Base-by-base conservation (phyloP, 805 yeast species). In the Wickerhamiella brachini region DNA sequence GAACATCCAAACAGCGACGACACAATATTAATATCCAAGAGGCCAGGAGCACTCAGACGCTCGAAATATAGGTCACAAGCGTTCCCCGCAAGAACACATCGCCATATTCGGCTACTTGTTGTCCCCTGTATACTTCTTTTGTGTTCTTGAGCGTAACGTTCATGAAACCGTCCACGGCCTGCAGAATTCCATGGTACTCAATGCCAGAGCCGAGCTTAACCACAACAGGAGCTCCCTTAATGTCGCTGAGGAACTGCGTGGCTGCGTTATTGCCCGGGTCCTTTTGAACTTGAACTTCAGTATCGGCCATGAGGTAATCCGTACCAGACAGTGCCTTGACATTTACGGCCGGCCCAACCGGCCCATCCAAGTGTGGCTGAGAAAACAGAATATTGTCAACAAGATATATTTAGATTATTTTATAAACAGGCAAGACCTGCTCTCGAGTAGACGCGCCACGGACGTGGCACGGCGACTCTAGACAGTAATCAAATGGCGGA, bases 141-240 rank as follows among this genome's bases (percentile, higher is more conserved):
- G 95, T 79, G 54, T 80, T 75, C 51, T 84, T 87, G 56, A 93
- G 73, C 1, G 90, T 95, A 47, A 93, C 83, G 68, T 93, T 93
- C 96, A 93, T 88, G 71, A 81, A 93, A 8, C 97, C 97, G 65
- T 93, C 98, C 52, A 93, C 89, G 42, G 96, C 85, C 59, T 85
- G 90, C 56, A 85, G 73, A 48, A 68, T 68, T 56, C 90, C 94
- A 45, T 73, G 77, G 67, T 87, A 93, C 53, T 85, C 85, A 54
- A 89, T 80, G 13, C 96, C 97, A 37, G 93, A 85, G 63, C 83
- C 78, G 50, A 89, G 76, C 65, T 85, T 87, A 26, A 93, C 96
- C 41, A 81, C 70, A 21, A 93, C 97, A 17, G 77, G 70, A 48
- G 81, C 76, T 46, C 95, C 95, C 23, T 84, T 81, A 53, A 93